These are phyloP conservation scores for Golubevia sp. DNA, from an alignment of 1,284 basidiomycete species.

Conservation along the genomic window DNA sequence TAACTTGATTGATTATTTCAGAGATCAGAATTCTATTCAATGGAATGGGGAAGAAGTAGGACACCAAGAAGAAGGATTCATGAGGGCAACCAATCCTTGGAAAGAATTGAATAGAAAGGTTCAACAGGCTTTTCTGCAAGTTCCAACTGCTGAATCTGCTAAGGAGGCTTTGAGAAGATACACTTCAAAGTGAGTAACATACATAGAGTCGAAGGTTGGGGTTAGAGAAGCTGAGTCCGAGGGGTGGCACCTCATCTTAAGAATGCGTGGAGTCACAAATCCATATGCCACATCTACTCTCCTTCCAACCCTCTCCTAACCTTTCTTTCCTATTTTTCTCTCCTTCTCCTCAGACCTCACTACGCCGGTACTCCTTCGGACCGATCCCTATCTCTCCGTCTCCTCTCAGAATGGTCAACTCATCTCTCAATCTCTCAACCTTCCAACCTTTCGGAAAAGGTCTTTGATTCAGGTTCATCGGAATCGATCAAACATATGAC, in stretches of 20 bases:
- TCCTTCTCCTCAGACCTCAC: slow-evolving; percentile 15
- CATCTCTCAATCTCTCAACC: slow-evolving; percentile 33
- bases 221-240: neutral
- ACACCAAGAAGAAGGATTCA: too few species aligned
- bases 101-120: neutral
- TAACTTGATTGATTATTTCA: too few species aligned
- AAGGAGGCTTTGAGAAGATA: neutral
- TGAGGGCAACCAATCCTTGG: too few species aligned
- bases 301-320: too few species aligned
- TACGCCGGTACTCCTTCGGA: slow-evolving; percentile 38
- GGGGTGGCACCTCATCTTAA: too few species aligned
- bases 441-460: slow-evolving; percentile 20
- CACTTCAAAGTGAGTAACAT: neutral
- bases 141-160: neutral
- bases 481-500: slow-evolving; percentile 32
- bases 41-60: too few species aligned
- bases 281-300: neutral
- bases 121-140: neutral
- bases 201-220: neutral
- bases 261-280: neutral
- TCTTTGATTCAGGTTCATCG: slow-evolving; percentile 50
- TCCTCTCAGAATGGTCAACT: slow-evolving; percentile 42
- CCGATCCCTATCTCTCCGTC: slow-evolving; percentile 30
- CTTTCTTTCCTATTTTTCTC: neutral
- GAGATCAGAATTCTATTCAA: too few species aligned